These are phyloP conservation scores for Auricularia auricula-judae DNA, from an alignment of 768 basidiomycete species.

Conservation along the genomic window DNA sequence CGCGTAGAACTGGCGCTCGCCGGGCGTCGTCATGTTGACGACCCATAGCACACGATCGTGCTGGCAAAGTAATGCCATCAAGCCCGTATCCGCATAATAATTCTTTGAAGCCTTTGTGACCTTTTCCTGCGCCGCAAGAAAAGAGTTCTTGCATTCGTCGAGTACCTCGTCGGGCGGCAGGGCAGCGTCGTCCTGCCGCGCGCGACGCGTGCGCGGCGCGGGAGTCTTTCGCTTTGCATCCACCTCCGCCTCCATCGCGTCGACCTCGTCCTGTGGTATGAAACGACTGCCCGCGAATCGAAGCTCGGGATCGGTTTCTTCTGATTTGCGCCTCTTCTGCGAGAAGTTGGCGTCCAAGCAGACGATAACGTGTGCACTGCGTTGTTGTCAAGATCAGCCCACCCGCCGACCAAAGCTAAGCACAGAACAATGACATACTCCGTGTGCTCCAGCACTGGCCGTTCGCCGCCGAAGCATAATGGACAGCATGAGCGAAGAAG, in stretches of 20 bases:
- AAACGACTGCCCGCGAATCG: not conserved
- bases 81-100: slow-evolving; percentile 7
- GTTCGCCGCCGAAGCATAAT: slow-evolving; percentile 4
- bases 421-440: too few relatives aligned
- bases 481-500: not conserved
- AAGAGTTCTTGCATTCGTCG: slow-evolving; percentile 5
- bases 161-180: not conserved
- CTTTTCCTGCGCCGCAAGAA: slow-evolving; percentile 6
- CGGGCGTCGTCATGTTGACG: slow-evolving; percentile 5
- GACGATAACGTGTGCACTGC: slow-evolving; percentile 1
- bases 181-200: too few relatives aligned
- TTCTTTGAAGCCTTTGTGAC: slow-evolving; percentile 1
- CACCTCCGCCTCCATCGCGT: not conserved
- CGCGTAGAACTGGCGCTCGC: slow-evolving; percentile 7
- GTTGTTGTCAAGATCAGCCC: not conserved
- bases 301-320: not conserved
- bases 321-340: not conserved
- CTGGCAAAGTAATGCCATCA: slow-evolving; percentile 5
- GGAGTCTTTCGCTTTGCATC: too few relatives aligned
- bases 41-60: slow-evolving; percentile 6
- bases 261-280: not conserved
- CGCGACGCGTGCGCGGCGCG: not conserved
- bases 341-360: slow-evolving; percentile 4
- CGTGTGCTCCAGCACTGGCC: not conserved
- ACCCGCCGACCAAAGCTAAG: too few relatives aligned